These are phyloP conservation scores for Leptographium galeiforme DNA, from an alignment of 2,329 filamentous ascomycete genomes.

Conservation along the genomic window DNA sequence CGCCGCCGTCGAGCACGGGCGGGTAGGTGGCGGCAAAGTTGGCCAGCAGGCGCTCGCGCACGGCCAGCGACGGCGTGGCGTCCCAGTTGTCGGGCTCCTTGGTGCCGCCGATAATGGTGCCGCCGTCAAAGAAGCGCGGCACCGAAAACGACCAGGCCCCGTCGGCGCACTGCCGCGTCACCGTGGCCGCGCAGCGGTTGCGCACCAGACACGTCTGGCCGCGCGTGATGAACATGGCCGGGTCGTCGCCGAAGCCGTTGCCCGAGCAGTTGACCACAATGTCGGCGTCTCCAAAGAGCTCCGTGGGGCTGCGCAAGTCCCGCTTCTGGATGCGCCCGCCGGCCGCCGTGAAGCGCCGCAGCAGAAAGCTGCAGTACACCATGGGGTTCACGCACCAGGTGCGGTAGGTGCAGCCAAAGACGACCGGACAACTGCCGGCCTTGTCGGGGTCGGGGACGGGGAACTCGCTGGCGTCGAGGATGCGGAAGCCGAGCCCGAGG, in stretches of 20 bases:
- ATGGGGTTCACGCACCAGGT: constrained; percentile 43
- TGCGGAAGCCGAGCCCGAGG: constrained; percentile 23
- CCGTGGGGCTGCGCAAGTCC: constrained; percentile 22
- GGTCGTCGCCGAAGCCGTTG: constrained; percentile 25
- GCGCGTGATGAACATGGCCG: constrained; percentile 27
- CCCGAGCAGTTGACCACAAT: constrained; percentile 33
- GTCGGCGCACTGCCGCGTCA: constrained; percentile 50
- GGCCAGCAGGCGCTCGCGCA: constrained; percentile 31
- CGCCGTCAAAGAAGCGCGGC: constrained; percentile 46
- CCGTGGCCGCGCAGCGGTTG: constrained; percentile 22
- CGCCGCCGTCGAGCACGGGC: constrained; percentile 7
- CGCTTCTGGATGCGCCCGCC: constrained; percentile 22
- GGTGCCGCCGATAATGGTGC: constrained; percentile 53
- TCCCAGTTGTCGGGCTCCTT: constrained; percentile 48
- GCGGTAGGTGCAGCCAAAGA: constrained; percentile 35
- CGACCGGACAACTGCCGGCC: too few species aligned
- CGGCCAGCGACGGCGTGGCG: constrained; percentile 29
- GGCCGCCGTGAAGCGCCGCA: constrained; percentile 25
- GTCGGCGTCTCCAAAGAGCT: constrained; percentile 22
- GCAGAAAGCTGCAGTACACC: constrained; percentile 35
- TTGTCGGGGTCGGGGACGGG: constrained; percentile 19
- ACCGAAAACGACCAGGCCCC: constrained; percentile 51
- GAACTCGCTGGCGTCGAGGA: constrained; percentile 20
- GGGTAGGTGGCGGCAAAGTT: constrained; percentile 28
- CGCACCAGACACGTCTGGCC: constrained; percentile 34